A percentile compares a stretch with the other conserved stretches of the same genome.
Evolutionary conservation across 2,329 filamentous ascomycete species (phyloP).

Genomic region (Aspergillus amoenus): DNA sequence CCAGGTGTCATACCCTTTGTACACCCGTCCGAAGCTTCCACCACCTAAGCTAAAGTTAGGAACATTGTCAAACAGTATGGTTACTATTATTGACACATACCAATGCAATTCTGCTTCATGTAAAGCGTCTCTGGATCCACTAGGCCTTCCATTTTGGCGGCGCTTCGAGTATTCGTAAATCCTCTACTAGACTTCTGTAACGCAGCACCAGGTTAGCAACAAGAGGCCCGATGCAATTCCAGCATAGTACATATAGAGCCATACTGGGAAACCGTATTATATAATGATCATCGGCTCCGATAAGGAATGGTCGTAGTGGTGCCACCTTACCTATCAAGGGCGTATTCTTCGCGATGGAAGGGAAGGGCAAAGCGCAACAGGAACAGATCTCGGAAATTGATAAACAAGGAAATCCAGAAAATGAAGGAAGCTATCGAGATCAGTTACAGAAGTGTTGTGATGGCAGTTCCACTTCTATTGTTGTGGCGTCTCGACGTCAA

Average conservation of each 20-base stretch:
- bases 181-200: neutral
- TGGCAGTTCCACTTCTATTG: slow-evolving; percentile 15
- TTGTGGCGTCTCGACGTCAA: slow-evolving; percentile 15
- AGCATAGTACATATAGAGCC: neutral
- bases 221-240: neutral
- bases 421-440: slow-evolving; percentile 2
- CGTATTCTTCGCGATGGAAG: slow-evolving; percentile 6
- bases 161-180: slow-evolving; percentile 7
- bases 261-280: neutral
- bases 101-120: slow-evolving; percentile 88
- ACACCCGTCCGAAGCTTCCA: slow-evolving; percentile 97
- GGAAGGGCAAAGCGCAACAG: slow-evolving; percentile 10
- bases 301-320: neutral
- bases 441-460: slow-evolving; percentile 1
- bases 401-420: slow-evolving; percentile 1
- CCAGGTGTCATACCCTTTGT: slow-evolving; percentile 72
- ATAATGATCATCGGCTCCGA: neutral
- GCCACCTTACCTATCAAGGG: slow-evolving; percentile 10
- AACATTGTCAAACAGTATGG: slow-evolving; percentile 1
- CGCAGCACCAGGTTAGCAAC: neutral
- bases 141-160: slow-evolving; percentile 47
- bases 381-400: neutral
- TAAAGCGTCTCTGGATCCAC: slow-evolving; percentile 89
- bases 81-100: slow-evolving; percentile 46
- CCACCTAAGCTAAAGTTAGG: slow-evolving; percentile 61